Conservation (phyloP, 2,329 filamentous ascomycete genomes). For the Paecilomyces fulvus region DNA sequence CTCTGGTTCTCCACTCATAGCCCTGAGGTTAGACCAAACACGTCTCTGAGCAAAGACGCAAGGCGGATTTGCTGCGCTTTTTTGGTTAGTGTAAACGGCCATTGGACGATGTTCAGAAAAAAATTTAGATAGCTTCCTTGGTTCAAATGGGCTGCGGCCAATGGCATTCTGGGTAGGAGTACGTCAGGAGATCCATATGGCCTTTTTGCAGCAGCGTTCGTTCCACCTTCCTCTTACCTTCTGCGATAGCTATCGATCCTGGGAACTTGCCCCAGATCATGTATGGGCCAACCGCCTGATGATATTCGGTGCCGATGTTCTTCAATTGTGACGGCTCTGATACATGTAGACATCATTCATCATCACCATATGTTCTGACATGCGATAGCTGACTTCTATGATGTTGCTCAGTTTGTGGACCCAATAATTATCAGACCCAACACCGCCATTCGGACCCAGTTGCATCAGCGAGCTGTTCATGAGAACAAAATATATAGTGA, state of each 20-base stretch:
- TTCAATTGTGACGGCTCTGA: too few relatives aligned
- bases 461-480: constrained; percentile 62
- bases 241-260: constrained; percentile 44
- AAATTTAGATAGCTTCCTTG: too few relatives aligned
- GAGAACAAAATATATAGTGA: constrained; percentile 49
- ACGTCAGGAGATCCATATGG: constrained; percentile 41
- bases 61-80: too few relatives aligned
- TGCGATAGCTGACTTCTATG: constrained; percentile 43
- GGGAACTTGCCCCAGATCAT: constrained; percentile 43
- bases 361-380: constrained; percentile 43
- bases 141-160: constrained; percentile 25
- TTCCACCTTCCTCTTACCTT: constrained; percentile 46
- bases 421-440: constrained; percentile 40
- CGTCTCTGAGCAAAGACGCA: too few relatives aligned
- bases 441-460: constrained; percentile 48
- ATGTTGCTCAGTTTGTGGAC: constrained; percentile 39
- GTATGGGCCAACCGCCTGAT: constrained; percentile 55
- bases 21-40: too few relatives aligned
- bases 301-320: constrained; percentile 54
- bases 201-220: constrained; percentile 32
- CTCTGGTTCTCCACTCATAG: too few relatives aligned
- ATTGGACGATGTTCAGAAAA: too few relatives aligned
- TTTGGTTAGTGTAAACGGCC: too few relatives aligned
- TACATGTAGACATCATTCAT: too few relatives aligned
- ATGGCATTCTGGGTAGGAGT: constrained; percentile 38